A percentile compares a stretch with the other conserved stretches of the same genome.
Conservation (phyloP, 306 rosid species). For the Cucurbita ficifolia region DNA sequence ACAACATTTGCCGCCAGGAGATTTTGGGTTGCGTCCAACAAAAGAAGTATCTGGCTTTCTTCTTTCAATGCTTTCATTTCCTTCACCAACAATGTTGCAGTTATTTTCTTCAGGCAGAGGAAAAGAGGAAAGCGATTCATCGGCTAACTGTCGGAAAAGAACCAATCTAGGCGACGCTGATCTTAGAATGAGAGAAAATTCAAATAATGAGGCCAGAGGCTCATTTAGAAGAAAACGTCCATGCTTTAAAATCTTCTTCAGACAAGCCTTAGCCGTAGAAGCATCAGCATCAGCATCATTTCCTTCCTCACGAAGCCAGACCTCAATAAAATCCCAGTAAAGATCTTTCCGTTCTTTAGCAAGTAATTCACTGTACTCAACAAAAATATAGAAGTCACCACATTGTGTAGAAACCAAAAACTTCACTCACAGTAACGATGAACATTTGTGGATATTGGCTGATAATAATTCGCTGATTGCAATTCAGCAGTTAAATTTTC, state of each 20-base stretch:
- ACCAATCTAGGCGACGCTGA: conserved; percentile 77
- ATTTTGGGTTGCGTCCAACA: conserved; percentile 29
- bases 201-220: conserved; percentile 63
- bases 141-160: conserved; percentile 69
- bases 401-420: background rate
- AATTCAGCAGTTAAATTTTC: background rate
- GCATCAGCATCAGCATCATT: conserved; percentile 17
- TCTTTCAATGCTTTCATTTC: conserved; percentile 10
- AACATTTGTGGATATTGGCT: background rate
- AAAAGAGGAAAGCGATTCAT: conserved; percentile 67
- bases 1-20: conserved; percentile 61
- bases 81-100: conserved; percentile 18
- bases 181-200: conserved; percentile 73
- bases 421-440: background rate
- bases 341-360: conserved; percentile 46
- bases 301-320: conserved; percentile 42
- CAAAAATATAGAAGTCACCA: conserved; percentile 5
- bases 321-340: conserved; percentile 70
- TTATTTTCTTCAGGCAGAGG: conserved; percentile 44
- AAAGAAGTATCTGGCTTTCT: conserved; percentile 28
- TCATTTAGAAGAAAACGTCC: conserved; percentile 39
- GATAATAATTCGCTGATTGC: background rate
- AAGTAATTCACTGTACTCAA: conserved; percentile 50
- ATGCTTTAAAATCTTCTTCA: conserved; percentile 33
- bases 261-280: conserved; percentile 50